Evolutionary conservation across 2,329 filamentous ascomycete genomes (phyloP).

Genomic region (Teratosphaeriaceae sp.): DNA sequence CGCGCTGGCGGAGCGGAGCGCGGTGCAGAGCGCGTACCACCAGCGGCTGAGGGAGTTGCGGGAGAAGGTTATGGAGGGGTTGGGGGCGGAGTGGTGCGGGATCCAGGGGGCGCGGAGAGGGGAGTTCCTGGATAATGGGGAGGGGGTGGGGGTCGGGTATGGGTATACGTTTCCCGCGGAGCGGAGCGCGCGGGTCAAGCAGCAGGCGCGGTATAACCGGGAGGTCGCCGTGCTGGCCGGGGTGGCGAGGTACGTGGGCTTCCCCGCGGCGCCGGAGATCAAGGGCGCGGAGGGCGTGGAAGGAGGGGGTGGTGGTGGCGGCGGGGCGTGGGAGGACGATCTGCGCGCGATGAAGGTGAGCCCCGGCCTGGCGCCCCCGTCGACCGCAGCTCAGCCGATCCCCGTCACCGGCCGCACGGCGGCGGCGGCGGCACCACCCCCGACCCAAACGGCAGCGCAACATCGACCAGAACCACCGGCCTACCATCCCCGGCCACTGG

Average conservation of each 20-base stretch:
- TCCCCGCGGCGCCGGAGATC: slow-evolving; percentile 88
- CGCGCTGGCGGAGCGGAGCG: slow-evolving; percentile 73
- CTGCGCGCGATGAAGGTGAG: slow-evolving; percentile 77
- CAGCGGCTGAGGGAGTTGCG: slow-evolving; percentile 78
- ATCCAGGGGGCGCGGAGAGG: slow-evolving; percentile 84
- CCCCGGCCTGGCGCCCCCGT: background rate
- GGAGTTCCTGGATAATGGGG: too few species aligned
- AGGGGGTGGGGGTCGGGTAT: slow-evolving; percentile 74
- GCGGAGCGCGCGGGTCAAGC: slow-evolving; percentile 68
- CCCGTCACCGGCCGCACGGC: background rate
- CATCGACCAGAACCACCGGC: slow-evolving; percentile 11
- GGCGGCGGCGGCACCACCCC: too few species aligned
- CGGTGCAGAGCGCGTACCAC: slow-evolving; percentile 85
- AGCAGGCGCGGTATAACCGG: slow-evolving; percentile 87
- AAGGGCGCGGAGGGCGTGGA: slow-evolving; percentile 61
- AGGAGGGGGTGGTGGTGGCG: too few species aligned
- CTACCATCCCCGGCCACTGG: slow-evolving; percentile 16
- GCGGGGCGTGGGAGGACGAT: slow-evolving; percentile 83
- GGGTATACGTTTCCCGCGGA: slow-evolving; percentile 73
- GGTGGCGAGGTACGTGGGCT: slow-evolving; percentile 90
- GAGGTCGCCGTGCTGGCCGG: slow-evolving; percentile 89
- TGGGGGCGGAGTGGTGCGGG: slow-evolving; percentile 87
- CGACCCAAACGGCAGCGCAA: slow-evolving; percentile 9
- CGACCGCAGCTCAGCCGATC: background rate
- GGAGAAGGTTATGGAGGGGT: slow-evolving; percentile 69